Base-by-base conservation (phyloP, 139 green algal genomes). In the Tetradesmus lagerheimii region DNA sequence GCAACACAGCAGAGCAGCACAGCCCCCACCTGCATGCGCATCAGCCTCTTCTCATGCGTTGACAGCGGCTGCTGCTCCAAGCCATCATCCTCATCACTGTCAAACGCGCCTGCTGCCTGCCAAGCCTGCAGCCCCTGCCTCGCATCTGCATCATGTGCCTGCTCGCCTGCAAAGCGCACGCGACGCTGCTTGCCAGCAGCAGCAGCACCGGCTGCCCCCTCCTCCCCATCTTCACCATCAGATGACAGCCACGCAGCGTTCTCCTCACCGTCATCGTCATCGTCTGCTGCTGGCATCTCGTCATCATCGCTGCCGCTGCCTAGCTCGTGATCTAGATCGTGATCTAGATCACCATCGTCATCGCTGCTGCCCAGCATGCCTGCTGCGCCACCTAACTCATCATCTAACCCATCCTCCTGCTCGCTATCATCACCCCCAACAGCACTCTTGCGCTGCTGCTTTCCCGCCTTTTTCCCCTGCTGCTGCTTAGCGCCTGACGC, bases 11-110 rank as follows among this genome's bases (percentile, higher is more conserved):
- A 79, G 8, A 79, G 8, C 71, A 23, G 71, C 71, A 79, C 71
- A 38, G n/a, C 82, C n/a, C 94, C 66, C 89, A 97, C 94, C 88
- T 94, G 91, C 85, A 96, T 86, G 8, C 93, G 90, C n/a, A 85
- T 45, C 88, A 96, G 89, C 38, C 94, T 91, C 71, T 89, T 87
- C 92, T 98, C 93, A 78, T 98, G 96, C 23, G 92, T 93, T 11
- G 96, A 98, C 80, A 95, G 76, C 29, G 53, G 84, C 43, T 91
- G 82, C 64, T 91, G 83, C 27, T 86, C 89, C 34, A 90, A 84
- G 1, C 87, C 89, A 34, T 93, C 89, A 20, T 87, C 88, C 5
- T 84, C 88, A 6, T 89, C 81, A 9, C 31, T n/a, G 41, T 83
- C 80, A 45, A 39, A 31, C 20, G 18, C 80, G 41, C 41, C n/a